phyloP scores from a whole-genome alignment of 805 yeast species.

The Cyberlindnera galapagoensis region DNA sequence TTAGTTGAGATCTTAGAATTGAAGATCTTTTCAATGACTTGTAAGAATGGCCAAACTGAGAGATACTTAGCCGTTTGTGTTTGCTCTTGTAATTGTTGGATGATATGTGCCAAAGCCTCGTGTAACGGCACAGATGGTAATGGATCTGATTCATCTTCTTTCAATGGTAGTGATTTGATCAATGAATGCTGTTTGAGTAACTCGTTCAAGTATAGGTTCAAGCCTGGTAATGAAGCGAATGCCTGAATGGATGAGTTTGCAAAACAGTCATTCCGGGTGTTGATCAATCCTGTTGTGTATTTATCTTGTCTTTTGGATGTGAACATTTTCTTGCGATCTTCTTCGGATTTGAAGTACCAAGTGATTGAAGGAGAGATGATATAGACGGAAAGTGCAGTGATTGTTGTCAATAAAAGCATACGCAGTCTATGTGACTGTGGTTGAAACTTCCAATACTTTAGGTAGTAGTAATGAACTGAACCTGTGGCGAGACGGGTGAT shows the following conservation, averaged over 20 bases:
- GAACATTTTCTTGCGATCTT: slow-evolving; percentile 23
- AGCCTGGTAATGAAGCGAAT: slow-evolving; percentile 51
- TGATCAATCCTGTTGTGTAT: slow-evolving; percentile 75
- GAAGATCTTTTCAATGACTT: slow-evolving; percentile 64
- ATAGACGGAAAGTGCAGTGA: slow-evolving; percentile 24
- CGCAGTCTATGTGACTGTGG: slow-evolving; percentile 10
- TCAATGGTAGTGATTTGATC: slow-evolving; percentile 13
- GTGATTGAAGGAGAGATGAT: slow-evolving; percentile 25
- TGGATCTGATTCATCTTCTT: slow-evolving; percentile 7
- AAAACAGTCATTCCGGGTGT: slow-evolving; percentile 84
- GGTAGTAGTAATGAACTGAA: slow-evolving; percentile 10
- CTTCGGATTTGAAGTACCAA: slow-evolving; percentile 14
- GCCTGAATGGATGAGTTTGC: slow-evolving; percentile 89
- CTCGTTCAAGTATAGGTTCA: slow-evolving; percentile 49
- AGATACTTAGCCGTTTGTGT: slow-evolving; percentile 44
- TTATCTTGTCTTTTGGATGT: slow-evolving; percentile 57
- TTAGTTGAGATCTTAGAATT: slow-evolving; percentile 67
- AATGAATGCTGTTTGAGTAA: slow-evolving; percentile 21
- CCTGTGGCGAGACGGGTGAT: slow-evolving; percentile 10
- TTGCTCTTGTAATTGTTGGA: slow-evolving; percentile 58
- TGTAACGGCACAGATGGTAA: slow-evolving; percentile 48
- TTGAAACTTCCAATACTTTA: slow-evolving; percentile 20
- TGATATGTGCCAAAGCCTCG: slow-evolving; percentile 43
- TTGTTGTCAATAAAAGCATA: slow-evolving; percentile 21
- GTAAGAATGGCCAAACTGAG: slow-evolving; percentile 76